phyloP scores from a whole-genome alignment of 805 yeast species.

The Kodamaea kakaduensis region DNA sequence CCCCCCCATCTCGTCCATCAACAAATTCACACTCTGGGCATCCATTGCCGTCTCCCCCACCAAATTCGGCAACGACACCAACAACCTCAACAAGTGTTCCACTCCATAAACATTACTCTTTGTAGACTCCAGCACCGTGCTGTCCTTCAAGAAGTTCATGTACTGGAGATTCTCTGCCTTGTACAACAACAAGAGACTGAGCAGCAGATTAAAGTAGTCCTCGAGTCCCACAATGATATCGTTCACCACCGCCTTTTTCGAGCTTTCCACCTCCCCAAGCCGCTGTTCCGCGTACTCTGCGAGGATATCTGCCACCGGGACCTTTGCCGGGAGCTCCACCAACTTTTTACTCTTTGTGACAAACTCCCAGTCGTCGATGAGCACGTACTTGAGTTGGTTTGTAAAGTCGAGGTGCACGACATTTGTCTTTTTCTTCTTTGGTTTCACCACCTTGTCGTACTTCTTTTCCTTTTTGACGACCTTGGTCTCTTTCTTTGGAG shows the following conservation, averaged over 20 bases:
- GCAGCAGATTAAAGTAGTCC: constrained; percentile 67
- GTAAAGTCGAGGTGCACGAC: constrained; percentile 70
- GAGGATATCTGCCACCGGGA: constrained; percentile 53
- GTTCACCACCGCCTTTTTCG: constrained; percentile 31
- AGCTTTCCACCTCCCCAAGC: constrained; percentile 13
- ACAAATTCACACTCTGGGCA: constrained; percentile 54
- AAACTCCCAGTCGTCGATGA: constrained; percentile 93
- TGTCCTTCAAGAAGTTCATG: constrained; percentile 43
- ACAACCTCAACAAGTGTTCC: constrained; percentile 74
- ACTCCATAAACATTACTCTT: constrained; percentile 53
- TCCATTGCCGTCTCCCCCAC: constrained; percentile 79
- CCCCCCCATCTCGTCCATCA: constrained; percentile 47
- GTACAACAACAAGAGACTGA: constrained; percentile 68
- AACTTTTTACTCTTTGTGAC: constrained; percentile 77
- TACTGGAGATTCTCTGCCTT: constrained; percentile 76
- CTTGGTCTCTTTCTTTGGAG: neutral
- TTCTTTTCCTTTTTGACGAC: constrained; percentile 8
- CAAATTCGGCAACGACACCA: constrained; percentile 79
- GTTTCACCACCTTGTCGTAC: constrained; percentile 4
- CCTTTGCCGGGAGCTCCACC: constrained; percentile 58
- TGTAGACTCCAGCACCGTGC: constrained; percentile 24
- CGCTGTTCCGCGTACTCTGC: constrained; percentile 42
- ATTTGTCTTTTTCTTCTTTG: constrained; percentile 23
- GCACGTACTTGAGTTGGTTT: constrained; percentile 57
- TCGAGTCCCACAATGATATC: constrained; percentile 72